Evolutionary conservation across 2,329 filamentous ascomycete genomes (phyloP), one percentile per base, ranked within the genome.

Genomic region (Didymosphaeria variabile): DNA sequence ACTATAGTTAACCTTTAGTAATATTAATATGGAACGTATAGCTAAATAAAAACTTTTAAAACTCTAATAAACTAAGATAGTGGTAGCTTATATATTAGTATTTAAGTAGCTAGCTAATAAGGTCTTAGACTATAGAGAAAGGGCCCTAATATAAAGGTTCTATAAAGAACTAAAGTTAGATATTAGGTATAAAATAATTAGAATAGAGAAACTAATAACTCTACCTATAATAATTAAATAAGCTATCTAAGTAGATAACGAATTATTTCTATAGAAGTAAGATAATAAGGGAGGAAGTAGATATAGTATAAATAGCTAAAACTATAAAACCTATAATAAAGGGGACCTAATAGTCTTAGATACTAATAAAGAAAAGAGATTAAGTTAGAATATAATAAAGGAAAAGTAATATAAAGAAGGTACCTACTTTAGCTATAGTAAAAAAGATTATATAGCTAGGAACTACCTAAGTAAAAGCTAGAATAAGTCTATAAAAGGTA

Each of bases 11-110:
- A 49, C 12, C 23, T 49, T 49, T 32, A 49, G 46, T 32, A 49
- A 49, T 17, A 49, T 49, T 31, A 32, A 49, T 49, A 49, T 19
- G 17, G 15, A 49, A 49, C n/a, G 32, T 15, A 49, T 49, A 49
- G 29, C 23, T 31, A 32, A 29, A 32, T 31, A 49, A 32, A 49
- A 32, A 49, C 23, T 49, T 6, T n/a, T n/a, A 8, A 42, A 42
- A 19, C 38, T 42, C n/a, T n/a, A n/a, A n/a, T 19, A 42, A 13
- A 42, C 38, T 42, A 42, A 42, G n/a, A n/a, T 42, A 42, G n/a
- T 42, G 4, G n/a, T 3, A 7, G 17, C 38, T 4, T 42, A 19
- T 42, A 42, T 19, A 42, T 42, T 42, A 42, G 13, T 19, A 19
- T 42, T 42, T 42, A 17, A 42, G 4, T 42, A 42, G 4, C 10